Conservation (phyloP, 495 filamentous ascomycete genomes). For the Gamarada debralockiae region DNA sequence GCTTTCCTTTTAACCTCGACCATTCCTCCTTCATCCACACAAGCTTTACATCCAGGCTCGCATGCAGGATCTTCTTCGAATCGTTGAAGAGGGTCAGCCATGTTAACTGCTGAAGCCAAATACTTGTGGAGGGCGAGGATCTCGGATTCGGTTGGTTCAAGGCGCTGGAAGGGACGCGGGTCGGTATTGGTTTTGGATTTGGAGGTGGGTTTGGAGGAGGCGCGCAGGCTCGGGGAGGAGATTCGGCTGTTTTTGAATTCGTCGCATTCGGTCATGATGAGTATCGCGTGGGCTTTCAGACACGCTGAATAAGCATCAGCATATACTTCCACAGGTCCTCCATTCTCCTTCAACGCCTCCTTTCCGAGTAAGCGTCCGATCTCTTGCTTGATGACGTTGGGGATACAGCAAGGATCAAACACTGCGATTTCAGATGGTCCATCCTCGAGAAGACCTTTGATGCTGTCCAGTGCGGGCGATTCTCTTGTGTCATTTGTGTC, state of each 20-base stretch:
- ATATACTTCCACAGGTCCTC: conserved; percentile 16
- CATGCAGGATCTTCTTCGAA: conserved; percentile 16
- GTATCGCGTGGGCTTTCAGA: conserved; percentile 43
- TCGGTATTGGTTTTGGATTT: conserved; percentile 3
- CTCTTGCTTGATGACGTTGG: conserved; percentile 36
- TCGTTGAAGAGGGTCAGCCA: conserved; percentile 9
- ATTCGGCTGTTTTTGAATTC: conserved; percentile 43
- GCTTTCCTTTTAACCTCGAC: neutral
- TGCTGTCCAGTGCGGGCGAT: conserved; percentile 58
- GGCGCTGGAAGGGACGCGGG: conserved; percentile 17
- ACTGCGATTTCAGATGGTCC: conserved; percentile 65
- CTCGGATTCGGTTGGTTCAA: conserved; percentile 21
- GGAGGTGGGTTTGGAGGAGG: neutral
- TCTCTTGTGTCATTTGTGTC: conserved; percentile 76
- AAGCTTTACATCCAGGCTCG: conserved; percentile 4
- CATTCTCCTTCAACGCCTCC: conserved; percentile 33
- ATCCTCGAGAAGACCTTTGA: conserved; percentile 60
- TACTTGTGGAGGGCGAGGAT: conserved; percentile 12
- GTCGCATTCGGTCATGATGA: conserved; percentile 64
- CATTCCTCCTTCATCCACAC: neutral
- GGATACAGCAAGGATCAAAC: conserved; percentile 66
- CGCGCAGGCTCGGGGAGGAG: neutral
- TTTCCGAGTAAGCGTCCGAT: conserved; percentile 37
- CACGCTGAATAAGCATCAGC: conserved; percentile 49
- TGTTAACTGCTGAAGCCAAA: neutral